A percentile compares a stretch with the other conserved stretches of the same genome.
Evolutionary conservation across 208 protist genomes (phyloP).

Genomic region (Trypanosoma cruzi): DNA sequence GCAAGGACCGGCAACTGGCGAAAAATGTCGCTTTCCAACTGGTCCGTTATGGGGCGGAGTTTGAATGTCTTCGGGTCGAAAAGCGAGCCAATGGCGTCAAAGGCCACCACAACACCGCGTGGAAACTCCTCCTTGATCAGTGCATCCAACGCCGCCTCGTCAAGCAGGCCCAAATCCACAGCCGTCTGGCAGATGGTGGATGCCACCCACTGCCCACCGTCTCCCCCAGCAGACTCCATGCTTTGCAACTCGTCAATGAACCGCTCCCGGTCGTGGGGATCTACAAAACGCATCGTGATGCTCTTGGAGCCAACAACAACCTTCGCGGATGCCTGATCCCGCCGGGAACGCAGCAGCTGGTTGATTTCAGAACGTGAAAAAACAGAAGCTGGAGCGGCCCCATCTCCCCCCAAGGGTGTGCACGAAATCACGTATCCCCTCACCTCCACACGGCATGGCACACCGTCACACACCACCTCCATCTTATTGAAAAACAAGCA

Average conservation of each 20-base stretch:
- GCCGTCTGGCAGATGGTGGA: constrained; percentile 63
- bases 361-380: constrained; percentile 43
- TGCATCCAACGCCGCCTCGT: constrained; percentile 39
- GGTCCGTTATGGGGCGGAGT: constrained; percentile 76
- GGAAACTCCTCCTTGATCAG: constrained; percentile 55
- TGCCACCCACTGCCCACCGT: constrained; percentile 52
- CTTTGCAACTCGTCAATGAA: constrained; percentile 48
- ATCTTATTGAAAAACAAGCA: constrained; percentile 12
- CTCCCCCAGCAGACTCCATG: constrained; percentile 25
- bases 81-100: constrained; percentile 76
- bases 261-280: constrained; percentile 36
- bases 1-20: constrained; percentile 80
- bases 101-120: constrained; percentile 71
- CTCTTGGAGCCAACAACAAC: constrained; percentile 33
- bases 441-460: constrained; percentile 45
- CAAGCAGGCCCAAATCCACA: constrained; percentile 69
- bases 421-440: constrained; percentile 46
- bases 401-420: constrained; percentile 5
- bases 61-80: constrained; percentile 70
- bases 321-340: constrained; percentile 48
- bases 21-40: constrained; percentile 80
- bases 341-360: constrained; percentile 74
- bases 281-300: constrained; percentile 50
- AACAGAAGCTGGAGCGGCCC: neutral
- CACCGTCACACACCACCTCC: constrained; percentile 54